Evolutionary conservation across 352 stramenopile genomes (phyloP).

Genomic region (Phytophthora foliorum): DNA sequence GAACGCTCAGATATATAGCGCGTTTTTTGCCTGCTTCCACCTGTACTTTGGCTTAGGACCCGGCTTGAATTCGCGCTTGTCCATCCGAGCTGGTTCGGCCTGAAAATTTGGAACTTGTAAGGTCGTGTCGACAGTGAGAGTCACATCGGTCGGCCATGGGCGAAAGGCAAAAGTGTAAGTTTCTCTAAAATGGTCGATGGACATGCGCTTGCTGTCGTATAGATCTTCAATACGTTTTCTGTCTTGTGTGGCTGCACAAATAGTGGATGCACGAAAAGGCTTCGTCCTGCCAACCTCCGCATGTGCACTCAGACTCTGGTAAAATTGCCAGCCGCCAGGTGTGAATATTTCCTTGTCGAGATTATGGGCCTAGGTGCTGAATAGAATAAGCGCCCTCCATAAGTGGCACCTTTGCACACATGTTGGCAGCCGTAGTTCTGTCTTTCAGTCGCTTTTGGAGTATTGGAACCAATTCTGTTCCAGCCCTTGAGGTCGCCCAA

Average conservation of each 20-base stretch:
- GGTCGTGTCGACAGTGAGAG: not conserved
- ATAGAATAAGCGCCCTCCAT: not conserved
- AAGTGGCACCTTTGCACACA: not conserved
- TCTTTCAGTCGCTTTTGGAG: not conserved
- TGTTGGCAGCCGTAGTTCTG: not conserved
- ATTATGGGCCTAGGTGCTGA: not conserved
- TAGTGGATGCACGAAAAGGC: constrained; percentile 16
- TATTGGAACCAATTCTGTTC: not conserved
- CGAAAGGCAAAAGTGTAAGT: constrained; percentile 5
- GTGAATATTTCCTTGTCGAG: not conserved
- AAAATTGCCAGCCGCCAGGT: constrained; percentile 6
- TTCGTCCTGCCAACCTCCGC: constrained; percentile 1
- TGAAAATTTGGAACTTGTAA: not conserved
- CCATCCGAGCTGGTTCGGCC: not conserved
- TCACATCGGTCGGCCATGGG: constrained; percentile 11
- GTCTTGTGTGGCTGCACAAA: constrained; percentile 5
- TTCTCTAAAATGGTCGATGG: constrained; percentile 1
- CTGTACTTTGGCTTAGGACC: not conserved
- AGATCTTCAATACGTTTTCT: not conserved
- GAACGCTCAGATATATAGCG: too few relatives aligned
- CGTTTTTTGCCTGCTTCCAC: not conserved
- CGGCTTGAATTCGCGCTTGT: constrained; percentile 3
- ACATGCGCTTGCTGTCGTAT: constrained; percentile 4
- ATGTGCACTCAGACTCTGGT: constrained; percentile 1
- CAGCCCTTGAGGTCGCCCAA: not conserved